Evolutionary conservation across 2,329 filamentous ascomycete genomes (phyloP), one percentile per base, ranked within the genome.

Genomic region (Colletotrichum sp.): DNA sequence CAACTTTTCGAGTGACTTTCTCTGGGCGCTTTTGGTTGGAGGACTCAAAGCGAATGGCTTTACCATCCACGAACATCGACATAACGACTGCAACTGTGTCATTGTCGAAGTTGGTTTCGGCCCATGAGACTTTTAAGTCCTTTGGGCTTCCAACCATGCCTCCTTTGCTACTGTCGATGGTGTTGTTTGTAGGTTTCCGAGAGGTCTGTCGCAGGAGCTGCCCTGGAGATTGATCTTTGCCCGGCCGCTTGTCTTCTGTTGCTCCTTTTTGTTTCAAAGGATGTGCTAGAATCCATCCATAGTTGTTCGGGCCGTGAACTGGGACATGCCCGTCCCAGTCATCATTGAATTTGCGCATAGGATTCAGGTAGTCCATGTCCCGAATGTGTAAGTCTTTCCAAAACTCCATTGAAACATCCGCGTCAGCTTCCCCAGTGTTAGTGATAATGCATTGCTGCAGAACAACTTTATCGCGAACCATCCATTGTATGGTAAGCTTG

Each of bases 241-340:
- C 0, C 8, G 9, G n/a, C 6, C 13, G 3, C 6, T 36, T 32
- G 0, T 21, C 15, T 36, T 63, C 30, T 6, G 60, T 16, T 3
- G 13, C 1, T 4, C 26, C 55, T 4, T 59, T 59, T 24, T 0
- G 55, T 0, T 59, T 28, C 0, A 59, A 0, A 1, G 55, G 55
- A 59, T 59, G 55, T 0, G 16, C 15, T 0, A 59, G 1, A 0
- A 59, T 4, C 55, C 21, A 59, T 28, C 55, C 55, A 0, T 59
- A 59, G 21, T 13, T 21, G 9, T 3, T 2, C 2, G 55, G 55
- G 26, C 55, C 55, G 0, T 24, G 21, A 2, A 28, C 7, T 9
- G 55, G 26, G 2, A 59, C 55, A 18, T 59, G 55, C 0, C 55
- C 55, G 0, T 28, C 1, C 55, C 55, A 59, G 1, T 59, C 21